phyloP scores from a whole-genome alignment of 371 early-diverging fungal genomes.

The Apophysomyces variabilis region DNA sequence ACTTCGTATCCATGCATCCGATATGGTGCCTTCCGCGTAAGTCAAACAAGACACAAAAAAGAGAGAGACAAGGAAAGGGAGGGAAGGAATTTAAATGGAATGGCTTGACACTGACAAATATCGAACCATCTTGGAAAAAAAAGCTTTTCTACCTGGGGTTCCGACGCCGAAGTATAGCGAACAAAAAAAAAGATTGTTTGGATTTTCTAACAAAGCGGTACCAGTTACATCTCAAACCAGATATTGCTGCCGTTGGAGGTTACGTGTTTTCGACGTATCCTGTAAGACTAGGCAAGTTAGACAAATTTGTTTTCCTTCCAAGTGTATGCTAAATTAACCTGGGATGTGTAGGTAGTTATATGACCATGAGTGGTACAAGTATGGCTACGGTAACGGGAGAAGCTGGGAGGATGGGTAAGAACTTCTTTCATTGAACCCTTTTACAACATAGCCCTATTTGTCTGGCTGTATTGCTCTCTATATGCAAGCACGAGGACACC shows the following conservation, averaged over 20 bases:
- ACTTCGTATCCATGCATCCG: not conserved
- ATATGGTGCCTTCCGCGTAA: conserved; percentile 13
- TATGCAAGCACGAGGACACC: conserved; percentile 36
- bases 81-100: not conserved
- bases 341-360: conserved; percentile 13
- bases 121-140: no score
- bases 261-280: conserved; percentile 22
- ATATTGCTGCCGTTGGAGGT: conserved; percentile 25
- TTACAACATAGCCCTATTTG: conserved; percentile 62
- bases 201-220: not conserved
- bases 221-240: conserved; percentile 25
- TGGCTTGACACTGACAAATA: not conserved
- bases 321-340: not conserved
- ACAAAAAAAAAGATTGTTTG: not conserved
- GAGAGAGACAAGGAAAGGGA: not conserved
- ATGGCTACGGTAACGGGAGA: conserved; percentile 25
- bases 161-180: conserved; percentile 24
- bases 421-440: conserved; percentile 46
- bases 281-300: conserved; percentile 10
- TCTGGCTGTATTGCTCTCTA: conserved; percentile 61
- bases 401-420: not conserved
- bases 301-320: not conserved
- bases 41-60: not conserved
- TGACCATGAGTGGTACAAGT: conserved; percentile 20
- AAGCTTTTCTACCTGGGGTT: conserved; percentile 24